Evolutionary conservation across 2,329 filamentous ascomycete species (phyloP), one percentile per base, ranked within the genome.

Genomic region (Microsporum audouinii): DNA sequence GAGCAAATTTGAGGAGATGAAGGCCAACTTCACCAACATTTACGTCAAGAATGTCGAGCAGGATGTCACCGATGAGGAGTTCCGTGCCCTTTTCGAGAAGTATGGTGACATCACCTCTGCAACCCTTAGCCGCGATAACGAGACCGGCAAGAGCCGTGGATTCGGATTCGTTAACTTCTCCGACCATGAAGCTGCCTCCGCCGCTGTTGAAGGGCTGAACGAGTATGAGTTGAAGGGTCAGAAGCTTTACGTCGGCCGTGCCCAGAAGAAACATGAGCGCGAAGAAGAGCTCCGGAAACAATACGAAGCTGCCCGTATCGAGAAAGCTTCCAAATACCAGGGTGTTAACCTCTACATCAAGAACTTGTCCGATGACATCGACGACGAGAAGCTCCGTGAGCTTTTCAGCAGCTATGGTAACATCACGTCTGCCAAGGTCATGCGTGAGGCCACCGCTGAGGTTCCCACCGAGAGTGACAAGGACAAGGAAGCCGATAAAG

Each of bases 1-100:
- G 84, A 96, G 90, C 89, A 99, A 99, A 82, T 97, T 97, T 70
- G 94, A 99, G 82, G 94, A 99, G 84, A 99, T 99, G 92, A 99
- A 99, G 87, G 94, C 94, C 77, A 99, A 99, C 84, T 99, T 95
- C 84, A 99, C 94, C 82, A 99, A 99, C 77, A 87, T 99, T 78
- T 99, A 99, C 80, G 89, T 99, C 81, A 99, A 99, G 87, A 99
- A 99, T 81, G 88, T 99, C 69, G 84, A 86, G 70, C 72, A 79
- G 39, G 92, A 96, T 57, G 89, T 87, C 66, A 88, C 85, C 63
- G 94, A 99, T 64, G 91, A 97, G 6, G 88, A 97, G 74, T 97
- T 99, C 85, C 90, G 91, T 69, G 83, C 87, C 65, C 82, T 97
- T 58, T 97, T 99, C 71, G 89, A 94, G 82, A 86, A 86, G 77